Evolutionary conservation across 83 land plant species (phyloP).

Genomic region (Thuja plicata): DNA sequence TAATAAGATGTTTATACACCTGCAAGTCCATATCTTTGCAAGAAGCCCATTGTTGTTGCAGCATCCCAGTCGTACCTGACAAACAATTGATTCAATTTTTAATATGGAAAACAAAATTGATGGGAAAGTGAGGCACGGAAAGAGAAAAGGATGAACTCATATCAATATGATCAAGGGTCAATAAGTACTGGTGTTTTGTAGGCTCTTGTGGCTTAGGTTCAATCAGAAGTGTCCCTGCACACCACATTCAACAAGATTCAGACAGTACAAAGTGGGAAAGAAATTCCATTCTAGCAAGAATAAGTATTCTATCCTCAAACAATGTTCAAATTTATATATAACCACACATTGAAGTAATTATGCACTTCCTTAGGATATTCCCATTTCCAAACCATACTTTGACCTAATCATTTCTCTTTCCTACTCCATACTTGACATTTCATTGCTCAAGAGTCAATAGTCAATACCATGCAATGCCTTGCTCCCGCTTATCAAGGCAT

Average conservation of each 20-base stretch:
- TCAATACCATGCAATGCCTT: not conserved
- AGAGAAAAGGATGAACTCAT: not conserved
- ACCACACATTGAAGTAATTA: not conserved
- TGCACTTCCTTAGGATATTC: not conserved
- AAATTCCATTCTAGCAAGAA: not conserved
- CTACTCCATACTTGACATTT: not conserved
- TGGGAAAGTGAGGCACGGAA: not conserved
- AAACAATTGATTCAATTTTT: not conserved
- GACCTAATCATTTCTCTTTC: not conserved
- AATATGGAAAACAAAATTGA: not conserved
- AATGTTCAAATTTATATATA: not conserved
- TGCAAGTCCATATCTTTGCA: slow-evolving; percentile 79
- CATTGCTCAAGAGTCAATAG: too few relatives aligned
- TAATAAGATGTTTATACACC: slow-evolving; percentile 27
- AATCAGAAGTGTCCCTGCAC: slow-evolving; percentile 78
- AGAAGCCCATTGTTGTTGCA: slow-evolving; percentile 84
- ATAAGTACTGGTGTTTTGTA: slow-evolving; percentile 90
- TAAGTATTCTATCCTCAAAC: not conserved
- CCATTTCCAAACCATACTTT: not conserved
- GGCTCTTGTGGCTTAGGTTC: slow-evolving; percentile 99
- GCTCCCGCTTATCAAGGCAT: not conserved
- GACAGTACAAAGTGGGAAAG: not conserved
- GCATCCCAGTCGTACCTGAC: slow-evolving; percentile 99
- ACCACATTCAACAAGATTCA: not conserved
- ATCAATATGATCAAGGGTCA: slow-evolving; percentile 1